These are phyloP conservation scores for Agastache rugosa DNA, from an alignment of 257 asterid genomes.

Conservation along the genomic window DNA sequence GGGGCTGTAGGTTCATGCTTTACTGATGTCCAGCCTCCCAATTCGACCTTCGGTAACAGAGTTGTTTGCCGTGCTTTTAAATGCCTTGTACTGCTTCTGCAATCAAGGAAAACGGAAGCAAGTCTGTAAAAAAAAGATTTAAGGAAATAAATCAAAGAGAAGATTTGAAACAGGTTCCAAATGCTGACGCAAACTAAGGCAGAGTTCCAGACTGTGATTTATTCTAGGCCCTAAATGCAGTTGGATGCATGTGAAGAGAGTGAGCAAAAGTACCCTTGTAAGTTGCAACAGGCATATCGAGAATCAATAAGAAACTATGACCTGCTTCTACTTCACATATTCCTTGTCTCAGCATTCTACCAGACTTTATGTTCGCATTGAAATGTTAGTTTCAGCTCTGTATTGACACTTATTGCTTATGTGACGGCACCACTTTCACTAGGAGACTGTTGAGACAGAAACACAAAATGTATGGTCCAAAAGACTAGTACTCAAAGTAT, in stretches of 20 bases:
- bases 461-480: conserved; percentile 5
- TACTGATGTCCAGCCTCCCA: conserved; percentile 78
- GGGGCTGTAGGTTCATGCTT: conserved; percentile 49
- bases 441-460: conserved; percentile 10
- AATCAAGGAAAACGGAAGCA: no score
- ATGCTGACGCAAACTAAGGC: neutral
- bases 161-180: conserved; percentile 11
- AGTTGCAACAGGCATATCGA: neutral
- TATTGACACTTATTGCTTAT: conserved; percentile 18
- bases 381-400: conserved; percentile 20
- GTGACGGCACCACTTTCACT: neutral
- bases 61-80: conserved; percentile 46
- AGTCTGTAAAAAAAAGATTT: conserved; percentile 7
- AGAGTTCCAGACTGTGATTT: neutral
- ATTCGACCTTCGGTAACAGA: conserved; percentile 49
- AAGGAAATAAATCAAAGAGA: neutral
- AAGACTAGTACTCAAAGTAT: neutral
- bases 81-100: conserved; percentile 43
- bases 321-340: conserved; percentile 19
- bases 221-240: conserved; percentile 9
- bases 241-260: conserved; percentile 12
- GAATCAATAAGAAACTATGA: neutral
- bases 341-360: conserved; percentile 8
- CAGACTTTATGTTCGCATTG: neutral
- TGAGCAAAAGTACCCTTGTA: conserved; percentile 10